Evolutionary conservation across 2,329 filamentous ascomycete species (phyloP), one percentile per base, ranked within the genome.

Genomic region (Fusarium sp.): DNA sequence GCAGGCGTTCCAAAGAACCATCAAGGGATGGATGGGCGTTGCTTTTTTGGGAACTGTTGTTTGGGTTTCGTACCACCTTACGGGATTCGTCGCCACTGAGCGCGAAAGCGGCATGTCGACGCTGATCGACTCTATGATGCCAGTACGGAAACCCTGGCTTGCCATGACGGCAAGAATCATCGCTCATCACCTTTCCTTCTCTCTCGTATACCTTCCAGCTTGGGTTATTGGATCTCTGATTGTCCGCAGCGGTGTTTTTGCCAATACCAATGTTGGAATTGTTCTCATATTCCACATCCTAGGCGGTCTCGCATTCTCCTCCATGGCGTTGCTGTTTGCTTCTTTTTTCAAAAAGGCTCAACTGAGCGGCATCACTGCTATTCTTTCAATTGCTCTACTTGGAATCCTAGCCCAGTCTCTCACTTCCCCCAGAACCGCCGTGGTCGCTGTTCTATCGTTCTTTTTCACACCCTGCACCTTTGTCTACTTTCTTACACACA

Each of bases 101-200:
- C 87, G 95, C 64, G 95, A 98, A 84, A 86, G 91, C 17, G 95
- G 95, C 66, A 96, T 98, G 89, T 94, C 94, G 6, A 93, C 95
- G 71, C 86, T 98, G 31, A 90, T 98, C 49, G 95, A 98, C 82
- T 92, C 94, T 63, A 98, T 97, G 94, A 95, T 96, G 87, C 92
- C 94, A 1, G 93, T 93, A 64, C 87, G 88, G 63, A 87, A 87
- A 57, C 85, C 89, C 49, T 97, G 94, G 94, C 87, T 94, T 77
- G 91, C 93, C 11, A 94, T 96, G 82, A 89, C 91, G 24, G 92
- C 93, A 2, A 89, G 95, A n/a, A 87, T 97, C 16, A 79, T 95
- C 10, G 91, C 95, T 0, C 92, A 95, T 69, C 94, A 97, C 79
- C 80, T 96, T 29, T 90, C 94, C 0, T 96, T 98, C 77, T 91